Base-by-base conservation (phyloP, 1,284 basidiomycete species). In the Gomphus sp. region DNA sequence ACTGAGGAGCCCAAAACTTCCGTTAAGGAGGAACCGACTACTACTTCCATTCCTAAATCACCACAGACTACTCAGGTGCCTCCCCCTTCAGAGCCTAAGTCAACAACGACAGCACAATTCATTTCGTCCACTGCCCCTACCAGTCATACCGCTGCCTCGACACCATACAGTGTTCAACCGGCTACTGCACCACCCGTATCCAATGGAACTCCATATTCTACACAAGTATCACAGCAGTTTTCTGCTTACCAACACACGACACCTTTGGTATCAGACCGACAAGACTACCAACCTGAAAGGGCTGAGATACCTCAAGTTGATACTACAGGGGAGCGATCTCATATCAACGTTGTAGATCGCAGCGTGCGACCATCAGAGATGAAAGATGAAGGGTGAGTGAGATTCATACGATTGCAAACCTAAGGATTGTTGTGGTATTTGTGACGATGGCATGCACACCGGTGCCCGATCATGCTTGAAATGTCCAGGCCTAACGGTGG, bases 321-420 rank as follows among this genome's bases (percentile, higher is more conserved):
- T 36, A 59, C 58, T 18, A 59, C 58, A 54, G 58, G 51, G 12
- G 58, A 59, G 33, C 52, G 58, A 34, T 59, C 58, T 41, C 58
- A 54, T 16, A 59, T 59, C 22, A 59, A 59, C 25, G 58, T 55
- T 25, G 33, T 59, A 33, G 58, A 88, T 65, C 80, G 87, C 55
- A 83, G 82, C 22, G 79, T 94, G 31, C 80, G 90, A 58, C 93
- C 93, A 12, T 92, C 90, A 55, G 94, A 98, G 72, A 96, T 95
- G 93, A 94, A 94, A 73, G 95, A 98, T 69, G 94, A 97, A 90
- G 94, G 94, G 95, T 97, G 83, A 93, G 94, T 80, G 59, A 34
- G 55, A 47, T 61, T 56, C 54, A 51, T 54, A 47, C 50, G 22
- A 49, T 37, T 18, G 44, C 25, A 53, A 43, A 37, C 34, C 33